Base-by-base conservation (phyloP, 2,329 filamentous ascomycete genomes). In the Xylogone sp. region DNA sequence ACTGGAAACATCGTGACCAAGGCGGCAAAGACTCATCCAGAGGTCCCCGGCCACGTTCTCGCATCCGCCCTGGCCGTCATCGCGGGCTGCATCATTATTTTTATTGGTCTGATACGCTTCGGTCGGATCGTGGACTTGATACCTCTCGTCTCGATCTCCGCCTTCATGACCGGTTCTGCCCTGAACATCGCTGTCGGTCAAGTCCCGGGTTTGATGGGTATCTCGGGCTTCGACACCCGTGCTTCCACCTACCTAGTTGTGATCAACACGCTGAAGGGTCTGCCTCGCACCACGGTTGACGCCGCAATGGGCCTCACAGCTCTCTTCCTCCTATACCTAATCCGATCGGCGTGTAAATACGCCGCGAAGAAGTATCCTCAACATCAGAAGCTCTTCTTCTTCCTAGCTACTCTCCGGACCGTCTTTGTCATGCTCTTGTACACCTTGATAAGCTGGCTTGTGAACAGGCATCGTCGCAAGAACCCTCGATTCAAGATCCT, bases 91-190 rank as follows among this genome's bases (percentile, higher is more conserved):
- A 87, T 97, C 52, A 86, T 97, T 34, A 76, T 86, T 46, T 82
- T 84, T 55, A 81, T 97, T 55, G 94, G 93, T 3, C 73, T 97
- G 2, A 73, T 89, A 43, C 84, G 92, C 45, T 80, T 86, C 34
- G 93, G 94, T 5, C 96, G 91, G 83, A 85, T 97, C 47, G 91
- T 97, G 45, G 91, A 97, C 59, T 81, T 97, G 63, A 97, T 97
- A 62, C 89, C 94, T 1, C 82, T 97, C 51, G 86, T 90, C 1
- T 89, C 92, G 0, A 89, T 97, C 49, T 92, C 89, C 0, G 91
- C 94, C 2, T 97, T 96, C 75, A 97, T 97, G 88, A 97, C 94
- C 0, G 93, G 93, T 2, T 96, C 93, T 4, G 91, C 93, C 49
- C 80, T 99, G 68, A 96, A 82, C 62, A 97, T 99, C 65, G 84